phyloP scores from a whole-genome alignment of 73 alveolate species.

The Effrenium voratum region DNA sequence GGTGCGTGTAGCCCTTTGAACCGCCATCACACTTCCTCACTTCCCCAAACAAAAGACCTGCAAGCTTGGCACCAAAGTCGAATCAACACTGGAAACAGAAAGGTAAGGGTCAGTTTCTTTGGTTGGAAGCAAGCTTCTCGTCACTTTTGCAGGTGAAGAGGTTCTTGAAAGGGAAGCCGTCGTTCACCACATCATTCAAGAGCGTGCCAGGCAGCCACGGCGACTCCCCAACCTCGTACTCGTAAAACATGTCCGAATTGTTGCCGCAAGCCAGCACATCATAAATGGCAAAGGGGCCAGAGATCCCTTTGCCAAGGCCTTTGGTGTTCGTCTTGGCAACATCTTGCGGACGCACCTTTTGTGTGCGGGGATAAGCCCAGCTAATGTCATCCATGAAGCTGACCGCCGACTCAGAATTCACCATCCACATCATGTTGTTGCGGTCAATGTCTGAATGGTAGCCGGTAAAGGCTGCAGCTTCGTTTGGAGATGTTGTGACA shows the following conservation, averaged over 20 bases:
- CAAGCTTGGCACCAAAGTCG: too few species aligned
- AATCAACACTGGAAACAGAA: too few species aligned
- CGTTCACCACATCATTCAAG: neutral
- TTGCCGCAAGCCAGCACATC: slow-evolving; percentile 20
- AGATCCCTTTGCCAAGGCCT: slow-evolving; percentile 21
- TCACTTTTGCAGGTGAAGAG: neutral
- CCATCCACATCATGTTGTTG: slow-evolving; percentile 65
- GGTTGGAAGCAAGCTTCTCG: too few species aligned
- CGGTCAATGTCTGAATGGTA: slow-evolving; percentile 84
- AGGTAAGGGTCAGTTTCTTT: too few species aligned
- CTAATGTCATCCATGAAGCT: too few species aligned
- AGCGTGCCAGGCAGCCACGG: slow-evolving; percentile 24
- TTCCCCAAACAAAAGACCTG: too few species aligned
- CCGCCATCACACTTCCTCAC: too few species aligned
- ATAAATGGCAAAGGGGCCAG: slow-evolving; percentile 31
- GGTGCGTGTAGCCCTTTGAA: slow-evolving; percentile 22
- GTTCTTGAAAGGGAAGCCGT: slow-evolving; percentile 4
- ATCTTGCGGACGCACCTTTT: too few species aligned
- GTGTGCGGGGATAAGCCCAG: too few species aligned
- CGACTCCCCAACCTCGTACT: neutral
- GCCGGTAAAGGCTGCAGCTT: slow-evolving; percentile 69
- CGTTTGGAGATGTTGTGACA: too few species aligned
- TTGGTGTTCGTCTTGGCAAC: too few species aligned
- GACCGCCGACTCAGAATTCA: neutral
- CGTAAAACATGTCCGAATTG: neutral